Evolutionary conservation across 2,329 filamentous ascomycete genomes (phyloP).

Genomic region (Biscogniauxia mediterranea): DNA sequence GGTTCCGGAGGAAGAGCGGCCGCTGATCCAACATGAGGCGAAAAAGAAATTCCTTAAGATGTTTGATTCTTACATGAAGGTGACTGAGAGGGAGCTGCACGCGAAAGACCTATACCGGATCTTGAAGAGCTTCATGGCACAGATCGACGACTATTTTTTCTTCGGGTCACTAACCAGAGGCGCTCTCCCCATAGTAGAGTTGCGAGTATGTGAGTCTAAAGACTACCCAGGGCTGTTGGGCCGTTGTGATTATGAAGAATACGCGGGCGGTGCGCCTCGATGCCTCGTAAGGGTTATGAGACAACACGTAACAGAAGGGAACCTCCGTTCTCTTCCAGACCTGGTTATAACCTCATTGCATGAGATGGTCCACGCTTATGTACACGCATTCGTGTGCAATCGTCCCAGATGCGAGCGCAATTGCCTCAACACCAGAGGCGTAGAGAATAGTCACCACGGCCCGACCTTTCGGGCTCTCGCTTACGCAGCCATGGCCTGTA

Average conservation of each 20-base stretch:
- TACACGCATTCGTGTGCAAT: neutral
- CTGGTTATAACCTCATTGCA: neutral
- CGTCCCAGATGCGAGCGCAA: neutral
- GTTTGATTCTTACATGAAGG: neutral
- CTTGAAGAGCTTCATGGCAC: neutral
- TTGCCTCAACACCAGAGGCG: neutral
- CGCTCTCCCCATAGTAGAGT: constrained; percentile 9
- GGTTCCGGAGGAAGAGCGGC: neutral
- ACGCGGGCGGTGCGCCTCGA: neutral
- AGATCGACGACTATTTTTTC: constrained; percentile 10
- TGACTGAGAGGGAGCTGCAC: neutral
- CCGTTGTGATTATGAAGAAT: neutral
- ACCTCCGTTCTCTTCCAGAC: neutral
- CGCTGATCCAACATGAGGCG: neutral
- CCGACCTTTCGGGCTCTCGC: neutral
- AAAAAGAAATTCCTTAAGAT: constrained; percentile 1
- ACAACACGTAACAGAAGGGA: neutral
- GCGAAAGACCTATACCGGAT: neutral
- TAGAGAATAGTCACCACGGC: neutral
- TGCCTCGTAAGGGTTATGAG: neutral
- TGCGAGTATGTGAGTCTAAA: neutral
- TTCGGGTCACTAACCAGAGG: constrained; percentile 5
- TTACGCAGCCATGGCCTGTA: neutral
- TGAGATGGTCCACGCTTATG: neutral
- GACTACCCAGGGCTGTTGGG: neutral